Conservation (phyloP, 306 rosid genomes). For the Arachis stenosperma region DNA sequence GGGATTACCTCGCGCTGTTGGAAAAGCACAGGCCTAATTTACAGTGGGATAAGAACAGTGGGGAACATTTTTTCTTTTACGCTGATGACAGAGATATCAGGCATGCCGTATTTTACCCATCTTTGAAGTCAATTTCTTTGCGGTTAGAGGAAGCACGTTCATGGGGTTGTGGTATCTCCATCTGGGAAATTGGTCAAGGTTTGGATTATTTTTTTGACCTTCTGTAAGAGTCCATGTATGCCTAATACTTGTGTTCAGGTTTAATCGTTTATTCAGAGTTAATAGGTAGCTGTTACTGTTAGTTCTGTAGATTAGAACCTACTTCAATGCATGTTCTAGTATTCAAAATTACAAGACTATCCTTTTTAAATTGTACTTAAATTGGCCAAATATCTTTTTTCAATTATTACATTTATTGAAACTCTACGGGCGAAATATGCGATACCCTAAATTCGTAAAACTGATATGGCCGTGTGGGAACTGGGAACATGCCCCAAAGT, state of each 20-base stretch:
- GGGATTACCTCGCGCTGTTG: conserved; percentile 76
- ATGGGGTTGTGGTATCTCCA: conserved; percentile 89
- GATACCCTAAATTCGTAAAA: neutral
- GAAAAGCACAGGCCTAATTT: conserved; percentile 74
- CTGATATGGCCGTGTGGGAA: no score
- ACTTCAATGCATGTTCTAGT: no score
- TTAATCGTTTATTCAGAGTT: neutral
- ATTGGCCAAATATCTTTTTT: neutral
- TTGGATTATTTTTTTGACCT: conserved; percentile 89
- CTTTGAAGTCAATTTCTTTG: conserved; percentile 74
- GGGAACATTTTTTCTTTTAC: conserved; percentile 80
- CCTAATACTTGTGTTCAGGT: neutral
- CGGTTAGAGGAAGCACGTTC: conserved; percentile 84
- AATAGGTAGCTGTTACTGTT: no score
- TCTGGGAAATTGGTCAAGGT: conserved; percentile 99
- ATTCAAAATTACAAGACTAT: neutral
- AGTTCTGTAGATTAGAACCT: no score
- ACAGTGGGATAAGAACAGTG: conserved; percentile 85
- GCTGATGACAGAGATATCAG: conserved; percentile 50
- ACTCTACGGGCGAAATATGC: neutral
- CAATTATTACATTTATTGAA: neutral
- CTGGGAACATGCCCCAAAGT: no score
- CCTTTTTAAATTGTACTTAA: neutral
- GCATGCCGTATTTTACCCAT: conserved; percentile 89
- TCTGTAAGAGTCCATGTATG: conserved; percentile 41